These are phyloP conservation scores for Ophiostoma fasciatum DNA, from an alignment of 2,329 filamentous ascomycete species.

Conservation along the genomic window DNA sequence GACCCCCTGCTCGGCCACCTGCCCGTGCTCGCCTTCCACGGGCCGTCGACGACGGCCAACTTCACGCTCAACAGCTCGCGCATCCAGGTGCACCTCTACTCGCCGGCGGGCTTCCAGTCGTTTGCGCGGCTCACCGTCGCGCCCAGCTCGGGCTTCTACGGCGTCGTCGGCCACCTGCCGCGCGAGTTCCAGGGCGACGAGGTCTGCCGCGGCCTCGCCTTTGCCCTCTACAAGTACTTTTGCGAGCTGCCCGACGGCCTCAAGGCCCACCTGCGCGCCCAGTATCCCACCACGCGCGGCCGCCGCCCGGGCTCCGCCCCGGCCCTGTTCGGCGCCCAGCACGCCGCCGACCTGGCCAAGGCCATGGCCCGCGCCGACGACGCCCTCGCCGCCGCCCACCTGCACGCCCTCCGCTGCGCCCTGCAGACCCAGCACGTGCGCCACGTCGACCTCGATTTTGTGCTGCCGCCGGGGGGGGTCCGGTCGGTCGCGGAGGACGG, in stretches of 20 bases:
- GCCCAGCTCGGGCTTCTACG: conserved; percentile 81
- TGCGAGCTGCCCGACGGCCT: conserved; percentile 65
- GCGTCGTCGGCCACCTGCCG: conserved; percentile 76
- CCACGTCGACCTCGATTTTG: conserved; percentile 76
- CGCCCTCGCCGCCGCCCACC: conserved; percentile 51
- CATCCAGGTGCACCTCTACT: conserved; percentile 87
- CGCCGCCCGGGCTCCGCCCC: conserved; percentile 49
- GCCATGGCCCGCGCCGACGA: conserved; percentile 69
- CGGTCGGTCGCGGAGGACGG: conserved; percentile 46
- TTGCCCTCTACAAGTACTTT: conserved; percentile 91
- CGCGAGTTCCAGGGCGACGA: conserved; percentile 94
- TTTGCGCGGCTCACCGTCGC: conserved; percentile 87
- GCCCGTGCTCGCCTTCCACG: conserved; percentile 81
- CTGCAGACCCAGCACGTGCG: conserved; percentile 69
- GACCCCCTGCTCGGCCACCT: conserved; percentile 72
- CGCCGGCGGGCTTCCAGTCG: conserved; percentile 73
- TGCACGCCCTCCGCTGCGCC: conserved; percentile 58
- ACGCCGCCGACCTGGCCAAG: conserved; percentile 80
- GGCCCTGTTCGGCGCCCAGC: conserved; percentile 72
- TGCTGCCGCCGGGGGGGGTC: conserved; percentile 67
- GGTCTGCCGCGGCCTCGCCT: conserved; percentile 76
- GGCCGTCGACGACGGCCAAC: conserved; percentile 77
- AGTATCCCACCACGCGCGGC: conserved; percentile 36
- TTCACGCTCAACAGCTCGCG: conserved; percentile 78
- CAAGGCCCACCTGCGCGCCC: conserved; percentile 53